These are phyloP conservation scores for Saposhnikovia divaricata DNA, from an alignment of 129 eudicot species.

Conservation along the genomic window DNA sequence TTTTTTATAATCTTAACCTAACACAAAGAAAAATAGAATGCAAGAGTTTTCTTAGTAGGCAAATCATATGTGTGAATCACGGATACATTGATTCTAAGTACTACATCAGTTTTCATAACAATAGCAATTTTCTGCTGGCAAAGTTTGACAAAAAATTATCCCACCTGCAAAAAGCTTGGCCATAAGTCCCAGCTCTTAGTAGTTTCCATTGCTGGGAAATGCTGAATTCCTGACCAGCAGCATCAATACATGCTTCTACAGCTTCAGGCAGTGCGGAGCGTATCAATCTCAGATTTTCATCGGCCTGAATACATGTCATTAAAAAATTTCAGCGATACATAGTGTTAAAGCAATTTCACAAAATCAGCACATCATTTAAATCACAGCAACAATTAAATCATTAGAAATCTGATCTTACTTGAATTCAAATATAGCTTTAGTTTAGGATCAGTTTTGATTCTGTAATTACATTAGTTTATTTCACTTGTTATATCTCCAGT, in stretches of 20 bases:
- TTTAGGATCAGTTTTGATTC: too few relatives aligned
- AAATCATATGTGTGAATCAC: not conserved
- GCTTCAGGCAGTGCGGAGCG: constrained; percentile 86
- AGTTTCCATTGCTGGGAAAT: constrained; percentile 65
- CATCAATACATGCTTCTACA: constrained; percentile 92
- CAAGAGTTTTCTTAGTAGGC: not conserved
- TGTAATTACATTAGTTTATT: too few relatives aligned
- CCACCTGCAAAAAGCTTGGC: constrained; percentile 99
- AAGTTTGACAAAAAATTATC: constrained; percentile 18
- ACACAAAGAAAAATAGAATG: not conserved
- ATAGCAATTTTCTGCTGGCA: not conserved
- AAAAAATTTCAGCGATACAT: not conserved
- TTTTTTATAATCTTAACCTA: not conserved
- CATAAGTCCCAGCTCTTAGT: constrained; percentile 96
- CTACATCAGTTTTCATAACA: not conserved
- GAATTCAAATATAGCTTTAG: too few relatives aligned
- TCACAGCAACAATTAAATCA: too few relatives aligned
- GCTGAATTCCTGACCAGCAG: constrained; percentile 96
- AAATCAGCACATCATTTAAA: too few relatives aligned
- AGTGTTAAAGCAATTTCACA: too few relatives aligned
- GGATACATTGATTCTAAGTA: not conserved
- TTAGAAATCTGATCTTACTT: too few relatives aligned
- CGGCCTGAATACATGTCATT: constrained; percentile 53
- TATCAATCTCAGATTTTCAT: constrained; percentile 91
- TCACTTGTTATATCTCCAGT: too few relatives aligned